Evolutionary conservation across 2,329 filamentous ascomycete species (phyloP), one percentile per base, ranked within the genome.

Genomic region (Colletotrichum sp.): DNA sequence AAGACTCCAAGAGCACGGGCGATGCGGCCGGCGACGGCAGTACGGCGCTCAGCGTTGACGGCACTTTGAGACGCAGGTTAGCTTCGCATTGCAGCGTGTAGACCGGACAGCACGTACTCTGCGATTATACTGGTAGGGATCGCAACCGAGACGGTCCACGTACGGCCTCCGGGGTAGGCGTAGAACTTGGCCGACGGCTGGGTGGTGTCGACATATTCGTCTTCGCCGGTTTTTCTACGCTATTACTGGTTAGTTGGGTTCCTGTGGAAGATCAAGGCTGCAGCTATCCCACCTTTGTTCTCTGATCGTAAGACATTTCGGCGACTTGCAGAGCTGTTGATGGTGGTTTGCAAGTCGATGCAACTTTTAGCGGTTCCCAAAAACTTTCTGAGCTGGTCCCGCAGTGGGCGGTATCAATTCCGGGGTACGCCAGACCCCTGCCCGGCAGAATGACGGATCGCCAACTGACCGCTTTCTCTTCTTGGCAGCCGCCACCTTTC

Each of bases 1-100:
- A 97, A 98, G 77, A 98, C 93, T 77, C 95, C 94, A 68, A 95
- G 90, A 39, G 95, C 95, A 69, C 95, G 94, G 8, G 95, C 95
- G 69, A 98, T 93, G 78, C 94, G 93, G 9, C 94, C 94, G 2
- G 93, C 93, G 64, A 94, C 88, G 64, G 90, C 89, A 44, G 93
- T 95, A 82, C 95, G 93, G 81, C 95, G 93, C 76, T 98, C 95
- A 77, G 93, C 92, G 12, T 93, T 94, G 74, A 91, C 88, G 48
- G 93, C 92, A 82, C 94, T 96, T 79, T 65, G 0, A 66, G 16
- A 24, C 2, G 0, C 10, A 24, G 10, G 28, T 74, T 5, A 72
- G 12, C n/a, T 62, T 12, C 15, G 8, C 10, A 1, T 64, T 9
- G 48, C 8, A 10, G 0, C 5, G 18, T 26, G 2, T 24, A 62